Percentiles rank a stretch among this genome's conserved stretches.
These are phyloP conservation scores for Yamagishiella unicocca DNA, from an alignment of 139 green algal species.

Conservation along the genomic window DNA sequence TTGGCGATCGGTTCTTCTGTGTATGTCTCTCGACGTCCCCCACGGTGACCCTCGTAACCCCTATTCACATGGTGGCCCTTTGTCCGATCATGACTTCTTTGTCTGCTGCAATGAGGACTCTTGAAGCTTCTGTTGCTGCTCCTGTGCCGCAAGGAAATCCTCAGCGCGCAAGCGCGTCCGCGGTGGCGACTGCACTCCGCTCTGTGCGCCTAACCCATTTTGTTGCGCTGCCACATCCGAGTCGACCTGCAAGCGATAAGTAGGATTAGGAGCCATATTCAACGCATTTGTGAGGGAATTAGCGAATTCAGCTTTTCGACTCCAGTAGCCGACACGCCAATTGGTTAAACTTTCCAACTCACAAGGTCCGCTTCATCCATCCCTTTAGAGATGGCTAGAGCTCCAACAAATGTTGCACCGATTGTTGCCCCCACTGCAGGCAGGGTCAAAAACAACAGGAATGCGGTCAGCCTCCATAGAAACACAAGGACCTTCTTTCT, in stretches of 20 bases:
- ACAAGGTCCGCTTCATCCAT: background rate
- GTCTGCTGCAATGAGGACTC: background rate
- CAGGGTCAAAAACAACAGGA: background rate
- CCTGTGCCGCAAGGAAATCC: slow-evolving; percentile 4
- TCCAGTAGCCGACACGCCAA: too few relatives aligned
- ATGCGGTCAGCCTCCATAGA: background rate
- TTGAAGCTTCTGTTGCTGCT: background rate
- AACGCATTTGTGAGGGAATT: too few relatives aligned
- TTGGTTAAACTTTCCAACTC: background rate
- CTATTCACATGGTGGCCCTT: too few relatives aligned
- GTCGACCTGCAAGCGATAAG: slow-evolving; percentile 39
- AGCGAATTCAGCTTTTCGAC: too few relatives aligned
- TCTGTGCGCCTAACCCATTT: background rate
- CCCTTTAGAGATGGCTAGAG: background rate
- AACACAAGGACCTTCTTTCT: background rate
- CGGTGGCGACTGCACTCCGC: background rate
- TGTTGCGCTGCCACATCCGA: background rate
- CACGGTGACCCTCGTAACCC: too few relatives aligned
- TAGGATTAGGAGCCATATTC: too few relatives aligned
- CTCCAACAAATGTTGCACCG: slow-evolving; percentile 5
- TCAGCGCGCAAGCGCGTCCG: slow-evolving; percentile 33
- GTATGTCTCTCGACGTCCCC: too few relatives aligned
- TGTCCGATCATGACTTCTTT: background rate
- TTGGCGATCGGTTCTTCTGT: too few relatives aligned
- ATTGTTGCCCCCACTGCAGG: slow-evolving; percentile 25